A percentile compares a stretch with the other conserved stretches of the same genome.
phyloP scores from a whole-genome alignment of 768 basidiomycete genomes.

The Xanthoconium purpureum region DNA sequence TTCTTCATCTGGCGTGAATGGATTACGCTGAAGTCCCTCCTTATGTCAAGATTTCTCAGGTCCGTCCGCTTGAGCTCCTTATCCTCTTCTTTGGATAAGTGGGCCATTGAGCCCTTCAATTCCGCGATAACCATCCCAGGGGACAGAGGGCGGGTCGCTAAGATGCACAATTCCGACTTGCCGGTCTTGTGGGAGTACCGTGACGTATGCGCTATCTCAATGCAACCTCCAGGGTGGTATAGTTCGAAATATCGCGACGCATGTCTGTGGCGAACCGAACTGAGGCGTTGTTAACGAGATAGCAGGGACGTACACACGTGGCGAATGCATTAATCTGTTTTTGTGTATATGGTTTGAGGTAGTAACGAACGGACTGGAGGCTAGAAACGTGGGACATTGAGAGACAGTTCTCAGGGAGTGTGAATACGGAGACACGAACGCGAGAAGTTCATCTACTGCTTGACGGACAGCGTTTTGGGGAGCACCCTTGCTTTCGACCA shows the following conservation, averaged over 20 bases:
- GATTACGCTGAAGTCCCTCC: conserved; percentile 87
- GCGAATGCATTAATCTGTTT: conserved; percentile 89
- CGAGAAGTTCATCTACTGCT: conserved; percentile 75
- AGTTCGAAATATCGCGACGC: conserved; percentile 88
- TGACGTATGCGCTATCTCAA: conserved; percentile 87
- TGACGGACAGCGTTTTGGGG: conserved; percentile 59
- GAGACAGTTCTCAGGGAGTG: conserved; percentile 12
- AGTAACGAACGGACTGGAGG: conserved; percentile 72
- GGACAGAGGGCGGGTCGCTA: conserved; percentile 69
- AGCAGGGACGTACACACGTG: conserved; percentile 60
- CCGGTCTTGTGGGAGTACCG: conserved; percentile 85
- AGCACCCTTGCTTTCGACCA: conserved; percentile 55
- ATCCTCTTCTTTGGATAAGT: conserved; percentile 82
- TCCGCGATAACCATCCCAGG: conserved; percentile 78
- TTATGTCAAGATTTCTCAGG: conserved; percentile 63
- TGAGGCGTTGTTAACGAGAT: conserved; percentile 26
- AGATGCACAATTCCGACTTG: conserved; percentile 84
- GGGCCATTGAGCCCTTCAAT: conserved; percentile 87
- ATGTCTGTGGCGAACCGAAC: conserved; percentile 51
- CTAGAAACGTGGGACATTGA: conserved; percentile 38
- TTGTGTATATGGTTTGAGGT: conserved; percentile 70
- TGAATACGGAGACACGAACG: conserved; percentile 47
- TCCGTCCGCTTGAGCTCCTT: conserved; percentile 82
- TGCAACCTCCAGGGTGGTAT: conserved; percentile 77
- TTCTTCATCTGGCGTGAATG: conserved; percentile 91